phyloP scores from a whole-genome alignment of 345 rosid species.

The Eucalyptus sp. region DNA sequence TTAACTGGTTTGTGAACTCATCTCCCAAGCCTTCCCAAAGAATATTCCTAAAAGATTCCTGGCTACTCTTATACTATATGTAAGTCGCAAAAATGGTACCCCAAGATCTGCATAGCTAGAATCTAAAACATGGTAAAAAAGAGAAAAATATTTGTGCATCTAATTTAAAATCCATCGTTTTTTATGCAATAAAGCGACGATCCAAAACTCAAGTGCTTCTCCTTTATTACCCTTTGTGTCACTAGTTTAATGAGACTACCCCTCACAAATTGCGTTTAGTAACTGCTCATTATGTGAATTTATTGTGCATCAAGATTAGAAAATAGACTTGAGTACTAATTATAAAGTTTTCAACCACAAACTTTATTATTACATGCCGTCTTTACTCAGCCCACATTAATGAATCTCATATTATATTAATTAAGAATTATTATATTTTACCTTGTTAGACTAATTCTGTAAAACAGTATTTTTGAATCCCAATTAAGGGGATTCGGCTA shows the following conservation, averaged over 20 bases:
- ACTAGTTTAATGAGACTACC: neutral
- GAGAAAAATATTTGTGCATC: neutral
- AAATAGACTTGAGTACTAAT: neutral
- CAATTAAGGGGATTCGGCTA: neutral
- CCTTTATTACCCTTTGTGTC: no score
- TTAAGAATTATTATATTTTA: no score
- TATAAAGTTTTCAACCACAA: neutral
- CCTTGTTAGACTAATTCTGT: neutral
- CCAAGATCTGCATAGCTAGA: neutral
- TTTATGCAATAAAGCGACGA: no score
- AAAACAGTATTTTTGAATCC: rapidly evolving
- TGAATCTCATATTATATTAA: neutral
- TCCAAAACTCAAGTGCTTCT: no score
- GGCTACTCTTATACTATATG: neutral
- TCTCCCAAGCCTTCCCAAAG: neutral
- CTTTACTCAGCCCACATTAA: rapidly evolving
- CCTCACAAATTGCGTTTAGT: neutral
- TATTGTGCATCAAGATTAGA: neutral
- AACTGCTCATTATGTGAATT: neutral
- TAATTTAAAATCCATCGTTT: neutral
- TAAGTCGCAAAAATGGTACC: neutral
- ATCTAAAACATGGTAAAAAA: neutral
- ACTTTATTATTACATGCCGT: rapidly evolving
- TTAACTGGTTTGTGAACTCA: neutral
- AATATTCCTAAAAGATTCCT: neutral